A percentile compares a stretch with the other conserved stretches of the same genome.
These are phyloP conservation scores for Petrea volubilis DNA, from an alignment of 257 asterid genomes.

Conservation along the genomic window DNA sequence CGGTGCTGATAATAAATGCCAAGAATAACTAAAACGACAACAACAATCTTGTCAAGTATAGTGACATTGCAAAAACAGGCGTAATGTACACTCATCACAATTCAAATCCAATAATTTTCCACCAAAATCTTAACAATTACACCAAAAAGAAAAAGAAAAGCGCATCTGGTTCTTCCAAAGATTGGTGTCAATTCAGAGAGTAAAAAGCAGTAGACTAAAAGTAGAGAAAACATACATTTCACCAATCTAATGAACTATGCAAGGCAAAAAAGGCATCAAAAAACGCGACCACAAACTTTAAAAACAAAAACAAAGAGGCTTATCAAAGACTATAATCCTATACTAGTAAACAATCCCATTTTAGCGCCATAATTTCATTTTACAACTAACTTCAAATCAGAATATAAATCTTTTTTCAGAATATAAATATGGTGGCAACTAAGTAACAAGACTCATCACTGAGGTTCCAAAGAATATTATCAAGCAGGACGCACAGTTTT, in stretches of 20 bases:
- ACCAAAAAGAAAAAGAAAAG: background rate
- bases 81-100: too few relatives aligned
- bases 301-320: background rate
- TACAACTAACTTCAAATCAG: conserved; percentile 7
- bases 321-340: conserved; percentile 14
- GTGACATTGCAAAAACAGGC: too few relatives aligned
- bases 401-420: background rate
- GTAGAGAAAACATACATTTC: background rate
- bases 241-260: background rate
- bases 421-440: background rate
- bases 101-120: background rate
- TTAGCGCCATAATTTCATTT: background rate
- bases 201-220: background rate
- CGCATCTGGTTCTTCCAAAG: conserved; percentile 14
- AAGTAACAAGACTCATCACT: background rate
- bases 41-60: too few relatives aligned
- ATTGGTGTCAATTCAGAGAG: background rate
- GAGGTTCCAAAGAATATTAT: background rate
- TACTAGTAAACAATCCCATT: background rate
- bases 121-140: background rate
- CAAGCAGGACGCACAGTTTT: background rate
- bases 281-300: background rate
- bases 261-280: background rate
- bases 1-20: too few relatives aligned
- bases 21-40: too few relatives aligned